Conservation (phyloP, 805 yeast genomes). For the Wickerhamiella kurtzmanii region DNA sequence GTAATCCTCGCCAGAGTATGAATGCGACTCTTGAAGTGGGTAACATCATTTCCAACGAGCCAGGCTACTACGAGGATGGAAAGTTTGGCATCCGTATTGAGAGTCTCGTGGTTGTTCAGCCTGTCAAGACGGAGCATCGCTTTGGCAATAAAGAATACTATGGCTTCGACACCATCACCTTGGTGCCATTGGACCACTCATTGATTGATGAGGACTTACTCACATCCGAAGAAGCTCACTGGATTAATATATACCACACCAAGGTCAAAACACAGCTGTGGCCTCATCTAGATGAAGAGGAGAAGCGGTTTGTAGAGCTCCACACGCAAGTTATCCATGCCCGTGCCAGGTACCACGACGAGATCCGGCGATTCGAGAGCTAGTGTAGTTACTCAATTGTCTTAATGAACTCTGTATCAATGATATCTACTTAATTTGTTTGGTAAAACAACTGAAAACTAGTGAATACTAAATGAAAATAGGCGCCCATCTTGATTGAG, state of each 20-base stretch:
- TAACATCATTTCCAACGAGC: constrained; percentile 77
- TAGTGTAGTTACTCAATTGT: background rate
- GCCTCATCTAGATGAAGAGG: constrained; percentile 39
- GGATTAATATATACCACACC: constrained; percentile 59
- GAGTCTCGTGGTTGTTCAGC: constrained; percentile 53
- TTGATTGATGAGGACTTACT: constrained; percentile 53
- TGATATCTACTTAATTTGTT: too few species aligned
- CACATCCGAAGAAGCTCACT: constrained; percentile 45
- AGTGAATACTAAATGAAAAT: too few species aligned
- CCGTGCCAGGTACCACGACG: background rate
- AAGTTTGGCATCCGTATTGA: constrained; percentile 83
- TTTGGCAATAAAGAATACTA: constrained; percentile 37
- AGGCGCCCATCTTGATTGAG: background rate
- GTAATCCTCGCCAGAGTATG: constrained; percentile 25
- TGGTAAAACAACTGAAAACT: background rate
- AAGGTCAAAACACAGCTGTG: constrained; percentile 40
- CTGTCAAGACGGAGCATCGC: constrained; percentile 23
- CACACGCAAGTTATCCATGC: constrained; percentile 4
- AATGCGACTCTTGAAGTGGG: constrained; percentile 46
- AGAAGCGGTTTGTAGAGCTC: constrained; percentile 47
- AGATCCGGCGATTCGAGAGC: background rate
- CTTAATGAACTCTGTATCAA: too few species aligned
- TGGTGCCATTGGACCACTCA: constrained; percentile 67
- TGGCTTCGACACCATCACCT: constrained; percentile 71
- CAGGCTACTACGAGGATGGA: constrained; percentile 88